A percentile compares a stretch with the other conserved stretches of the same genome.
Evolutionary conservation across 2,329 filamentous ascomycete genomes (phyloP).

Genomic region (Botrytis paeoniae): DNA sequence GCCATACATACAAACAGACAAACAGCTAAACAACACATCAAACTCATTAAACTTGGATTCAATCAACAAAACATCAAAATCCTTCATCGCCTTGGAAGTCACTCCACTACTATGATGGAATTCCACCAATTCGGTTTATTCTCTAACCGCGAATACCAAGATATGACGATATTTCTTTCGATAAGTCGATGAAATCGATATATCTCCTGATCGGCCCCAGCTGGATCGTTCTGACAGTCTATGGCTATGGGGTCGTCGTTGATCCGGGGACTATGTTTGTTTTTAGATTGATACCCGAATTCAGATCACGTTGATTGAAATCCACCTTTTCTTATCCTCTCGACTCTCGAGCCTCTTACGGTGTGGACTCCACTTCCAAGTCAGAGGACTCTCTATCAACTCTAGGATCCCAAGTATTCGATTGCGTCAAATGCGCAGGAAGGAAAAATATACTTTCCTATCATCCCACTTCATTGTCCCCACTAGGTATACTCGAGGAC

Average conservation of each 20-base stretch:
- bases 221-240: neutral
- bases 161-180: neutral
- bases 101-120: neutral
- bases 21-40: neutral
- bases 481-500: neutral
- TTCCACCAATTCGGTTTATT: conserved; percentile 1
- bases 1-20: neutral
- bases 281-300: neutral
- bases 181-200: neutral
- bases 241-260: neutral
- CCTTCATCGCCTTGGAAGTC: neutral
- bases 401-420: conserved; percentile 5
- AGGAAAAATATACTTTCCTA: neutral
- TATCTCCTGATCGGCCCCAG: conserved; percentile 4
- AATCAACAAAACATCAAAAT: neutral
- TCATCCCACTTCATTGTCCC: conserved; percentile 2
- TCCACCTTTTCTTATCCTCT: neutral
- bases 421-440: conserved; percentile 15
- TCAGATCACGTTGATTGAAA: neutral
- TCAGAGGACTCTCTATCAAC: neutral
- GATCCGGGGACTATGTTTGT: neutral
- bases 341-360: neutral
- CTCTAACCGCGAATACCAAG: conserved; percentile 1
- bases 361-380: conserved; percentile 10
- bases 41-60: neutral